Evolutionary conservation across 2,329 filamentous ascomycete genomes (phyloP).

Genomic region (Fusarium sp.): DNA sequence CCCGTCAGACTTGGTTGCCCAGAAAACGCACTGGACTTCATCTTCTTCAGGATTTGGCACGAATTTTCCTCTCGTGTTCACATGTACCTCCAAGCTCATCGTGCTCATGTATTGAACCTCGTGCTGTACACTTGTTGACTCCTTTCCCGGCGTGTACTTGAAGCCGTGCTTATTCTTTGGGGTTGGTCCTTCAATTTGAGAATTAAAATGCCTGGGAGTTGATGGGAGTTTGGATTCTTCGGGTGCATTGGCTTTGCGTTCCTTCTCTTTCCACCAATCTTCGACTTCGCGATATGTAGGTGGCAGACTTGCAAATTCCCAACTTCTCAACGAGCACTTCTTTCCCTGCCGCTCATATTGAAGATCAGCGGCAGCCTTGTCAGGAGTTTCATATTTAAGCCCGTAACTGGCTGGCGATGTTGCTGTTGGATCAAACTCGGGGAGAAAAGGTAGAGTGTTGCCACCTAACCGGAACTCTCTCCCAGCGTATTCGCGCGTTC

Average conservation of each 20-base stretch:
- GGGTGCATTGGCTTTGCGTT: constrained; percentile 14
- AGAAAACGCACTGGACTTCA: constrained; percentile 89
- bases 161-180: constrained; percentile 85
- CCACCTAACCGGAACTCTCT: constrained; percentile 84
- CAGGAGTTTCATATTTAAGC: constrained; percentile 61
- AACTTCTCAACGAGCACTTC: constrained; percentile 70
- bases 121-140: constrained; percentile 81
- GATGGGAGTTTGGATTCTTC: constrained; percentile 37
- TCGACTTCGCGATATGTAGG: constrained; percentile 78
- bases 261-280: constrained; percentile 70
- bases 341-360: constrained; percentile 61
- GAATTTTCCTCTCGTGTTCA: constrained; percentile 84
- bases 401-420: constrained; percentile 67
- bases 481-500: constrained; percentile 85
- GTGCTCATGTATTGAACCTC: constrained; percentile 95
- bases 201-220: constrained; percentile 63
- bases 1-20: constrained; percentile 86
- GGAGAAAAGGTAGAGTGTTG: constrained; percentile 81
- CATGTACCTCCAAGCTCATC: constrained; percentile 93
- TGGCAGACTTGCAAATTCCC: constrained; percentile 80
- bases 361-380: constrained; percentile 65
- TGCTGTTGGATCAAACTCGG: constrained; percentile 77
- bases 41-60: constrained; percentile 92
- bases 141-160: constrained; percentile 84
- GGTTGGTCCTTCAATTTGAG: constrained; percentile 90